Evolutionary conservation across 371 early-diverging fungal genomes (phyloP), one percentile per base, ranked within the genome.

Genomic region (Haplosporangium sp.): DNA sequence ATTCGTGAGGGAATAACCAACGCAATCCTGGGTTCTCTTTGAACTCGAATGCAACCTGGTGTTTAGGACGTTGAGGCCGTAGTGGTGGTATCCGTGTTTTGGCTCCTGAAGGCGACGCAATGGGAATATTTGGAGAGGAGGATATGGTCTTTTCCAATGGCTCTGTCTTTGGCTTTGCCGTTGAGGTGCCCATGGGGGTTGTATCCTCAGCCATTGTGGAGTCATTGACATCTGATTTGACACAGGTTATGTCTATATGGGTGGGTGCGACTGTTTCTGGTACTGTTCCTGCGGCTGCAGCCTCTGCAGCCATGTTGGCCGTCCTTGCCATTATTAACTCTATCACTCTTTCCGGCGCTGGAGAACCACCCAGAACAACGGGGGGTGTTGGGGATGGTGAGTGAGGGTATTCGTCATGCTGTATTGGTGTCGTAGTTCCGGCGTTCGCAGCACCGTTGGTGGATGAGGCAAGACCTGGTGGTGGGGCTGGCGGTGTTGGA

Each of bases 1-100:
- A 57, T 20, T 79, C 80, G 13, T 61, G 62, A 2, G 80, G 80
- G 37, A 79, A 79, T 11, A 79, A 59, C 80, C 80, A 79, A 3
- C 69, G 66, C n/a, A 52, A 60, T 12, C 73, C 73, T 9, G 73
- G 69, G 41, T 68, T 73, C 18, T 79, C 80, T n/a, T 67, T 79
- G 47, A 79, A 79, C 21, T 79, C 80, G 41, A 79, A 79, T 29
- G 63, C 62, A 5, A 79, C 55, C 46, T 79, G 80, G 18, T 69
- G 46, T 40, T 56, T 59, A 29, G 80, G 80, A 16, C 66, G 55
- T 5, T 60, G 52, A 7, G 60, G 52, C 29, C 58, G 59, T 23
- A 64, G 12, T 13, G 56, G 16, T 6, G 48, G 7, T 3, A 48
- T 20, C 43, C 41, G 63, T 23, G 36, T 41, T 42, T 61, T 40